phyloP scores from a whole-genome alignment of 2,329 filamentous ascomycete species.

The Claviceps purpurea region DNA sequence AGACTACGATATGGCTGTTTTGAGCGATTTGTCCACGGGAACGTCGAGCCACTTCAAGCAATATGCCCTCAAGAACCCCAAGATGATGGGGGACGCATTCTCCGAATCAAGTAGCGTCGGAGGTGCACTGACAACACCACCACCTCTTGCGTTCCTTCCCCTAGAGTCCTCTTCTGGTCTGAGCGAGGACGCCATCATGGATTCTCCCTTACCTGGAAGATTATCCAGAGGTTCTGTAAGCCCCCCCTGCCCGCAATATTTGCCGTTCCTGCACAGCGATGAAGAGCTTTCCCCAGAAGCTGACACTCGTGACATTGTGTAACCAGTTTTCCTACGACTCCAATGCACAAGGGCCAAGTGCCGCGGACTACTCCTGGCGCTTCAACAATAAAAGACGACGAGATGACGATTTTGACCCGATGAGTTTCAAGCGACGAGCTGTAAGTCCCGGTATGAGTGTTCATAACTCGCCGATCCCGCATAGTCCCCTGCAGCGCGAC shows the following conservation, averaged over 20 bases:
- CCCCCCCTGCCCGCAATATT: background rate
- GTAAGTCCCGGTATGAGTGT: slow-evolving; percentile 85
- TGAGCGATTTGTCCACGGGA: slow-evolving; percentile 37
- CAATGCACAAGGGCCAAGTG: slow-evolving; percentile 40
- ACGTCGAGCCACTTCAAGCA: slow-evolving; percentile 60
- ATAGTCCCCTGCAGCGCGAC: slow-evolving; percentile 69
- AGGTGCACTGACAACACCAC: slow-evolving; percentile 44
- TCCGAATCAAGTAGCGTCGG: slow-evolving; percentile 49
- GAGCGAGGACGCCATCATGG: slow-evolving; percentile 61
- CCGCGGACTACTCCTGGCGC: slow-evolving; percentile 64
- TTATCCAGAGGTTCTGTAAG: slow-evolving; percentile 19
- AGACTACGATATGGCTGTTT: slow-evolving; percentile 55
- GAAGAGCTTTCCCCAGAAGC: background rate
- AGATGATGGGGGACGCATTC: slow-evolving; percentile 64
- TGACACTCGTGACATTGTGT: background rate
- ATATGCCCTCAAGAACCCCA: slow-evolving; percentile 58
- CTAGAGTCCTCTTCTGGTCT: slow-evolving; percentile 45
- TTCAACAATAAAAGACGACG: slow-evolving; percentile 72
- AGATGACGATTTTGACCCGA: slow-evolving; percentile 82
- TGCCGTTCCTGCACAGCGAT: background rate
- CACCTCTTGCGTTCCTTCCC: slow-evolving; percentile 49
- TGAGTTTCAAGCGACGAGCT: slow-evolving; percentile 78
- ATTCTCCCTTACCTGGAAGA: slow-evolving; percentile 42
- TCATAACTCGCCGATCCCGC: slow-evolving; percentile 78
- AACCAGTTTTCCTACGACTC: slow-evolving; percentile 15